Percentiles rank a stretch among this genome's conserved stretches.
These are phyloP conservation scores for Lotmaria passim DNA, from an alignment of 208 protist species.

Conservation along the genomic window DNA sequence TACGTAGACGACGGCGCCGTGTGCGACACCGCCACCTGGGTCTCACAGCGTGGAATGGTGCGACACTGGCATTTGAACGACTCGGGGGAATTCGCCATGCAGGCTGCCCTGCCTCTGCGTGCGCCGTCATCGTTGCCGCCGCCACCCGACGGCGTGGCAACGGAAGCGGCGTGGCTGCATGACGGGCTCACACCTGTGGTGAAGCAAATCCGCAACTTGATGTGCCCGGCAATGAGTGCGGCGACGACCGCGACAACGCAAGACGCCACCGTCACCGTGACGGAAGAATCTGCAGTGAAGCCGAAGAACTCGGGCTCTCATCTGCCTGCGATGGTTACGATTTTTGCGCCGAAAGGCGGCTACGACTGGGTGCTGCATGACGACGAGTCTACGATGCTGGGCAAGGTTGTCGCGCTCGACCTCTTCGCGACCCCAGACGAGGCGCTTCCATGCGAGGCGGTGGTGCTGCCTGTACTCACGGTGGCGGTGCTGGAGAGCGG, in stretches of 20 bases:
- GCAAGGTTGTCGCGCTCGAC: slow-evolving; percentile 69
- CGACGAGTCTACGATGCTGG: slow-evolving; percentile 61
- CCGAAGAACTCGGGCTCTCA: neutral
- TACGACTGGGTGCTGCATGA: slow-evolving; percentile 94
- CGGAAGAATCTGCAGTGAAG: neutral
- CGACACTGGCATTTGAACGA: slow-evolving; percentile 93
- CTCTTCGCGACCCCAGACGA: slow-evolving; percentile 84
- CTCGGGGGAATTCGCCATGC: slow-evolving; percentile 87
- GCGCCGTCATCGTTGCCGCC: neutral
- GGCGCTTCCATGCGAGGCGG: slow-evolving; percentile 72
- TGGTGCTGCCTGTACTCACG: slow-evolving; percentile 74
- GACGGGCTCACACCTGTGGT: neutral
- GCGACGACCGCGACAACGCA: neutral
- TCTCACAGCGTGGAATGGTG: slow-evolving; percentile 75
- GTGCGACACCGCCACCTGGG: slow-evolving; percentile 81
- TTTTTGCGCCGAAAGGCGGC: slow-evolving; percentile 77
- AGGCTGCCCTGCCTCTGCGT: slow-evolving; percentile 71
- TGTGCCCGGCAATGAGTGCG: slow-evolving; percentile 13
- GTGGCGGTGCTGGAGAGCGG: slow-evolving; percentile 80
- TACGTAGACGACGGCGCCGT: slow-evolving; percentile 75
- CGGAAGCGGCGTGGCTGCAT: slow-evolving; percentile 6
- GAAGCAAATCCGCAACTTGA: neutral
- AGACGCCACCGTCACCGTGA: no score
- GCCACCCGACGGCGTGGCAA: neutral
- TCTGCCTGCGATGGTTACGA: slow-evolving; percentile 63